phyloP scores from a whole-genome alignment of 495 filamentous ascomycete genomes.

The Cercophora newfieldiana region DNA sequence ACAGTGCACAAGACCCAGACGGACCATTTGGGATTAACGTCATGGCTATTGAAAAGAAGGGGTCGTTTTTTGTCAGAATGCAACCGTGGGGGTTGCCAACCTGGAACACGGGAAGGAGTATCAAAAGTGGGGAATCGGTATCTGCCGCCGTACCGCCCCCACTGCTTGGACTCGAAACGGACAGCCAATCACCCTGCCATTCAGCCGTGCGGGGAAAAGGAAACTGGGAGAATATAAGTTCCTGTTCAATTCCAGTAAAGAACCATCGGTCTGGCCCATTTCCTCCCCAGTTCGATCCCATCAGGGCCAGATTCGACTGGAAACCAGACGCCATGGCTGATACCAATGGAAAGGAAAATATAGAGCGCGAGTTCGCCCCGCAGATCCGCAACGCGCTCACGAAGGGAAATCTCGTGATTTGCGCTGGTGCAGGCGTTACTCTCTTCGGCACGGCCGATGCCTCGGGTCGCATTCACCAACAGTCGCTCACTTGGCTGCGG shows the following conservation, averaged over 20 bases:
- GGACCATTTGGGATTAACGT: too few relatives aligned
- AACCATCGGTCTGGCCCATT: background rate
- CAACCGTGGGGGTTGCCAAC: background rate
- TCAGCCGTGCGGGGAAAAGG: conserved; percentile 5
- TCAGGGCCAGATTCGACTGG: background rate
- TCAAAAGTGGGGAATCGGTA: background rate
- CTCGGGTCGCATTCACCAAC: conserved; percentile 2
- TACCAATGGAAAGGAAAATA: background rate
- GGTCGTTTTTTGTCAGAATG: too few relatives aligned
- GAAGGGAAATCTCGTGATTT: conserved; percentile 1
- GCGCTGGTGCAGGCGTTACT: background rate
- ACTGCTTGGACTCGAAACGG: background rate
- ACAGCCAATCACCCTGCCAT: conserved; percentile 2
- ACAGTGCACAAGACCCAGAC: too few relatives aligned
- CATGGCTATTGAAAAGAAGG: too few relatives aligned
- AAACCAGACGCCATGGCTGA: background rate
- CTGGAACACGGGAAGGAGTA: background rate
- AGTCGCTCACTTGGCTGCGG: conserved; percentile 1
- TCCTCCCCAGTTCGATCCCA: background rate
- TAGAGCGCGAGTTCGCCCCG: conserved; percentile 1
- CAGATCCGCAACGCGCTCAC: background rate
- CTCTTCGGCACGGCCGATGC: conserved; percentile 3
- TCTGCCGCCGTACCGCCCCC: background rate
- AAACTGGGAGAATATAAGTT: background rate
- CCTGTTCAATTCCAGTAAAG: background rate